Evolutionary conservation across 768 basidiomycete species (phyloP).

Genomic region (Trametes sanguinea): DNA sequence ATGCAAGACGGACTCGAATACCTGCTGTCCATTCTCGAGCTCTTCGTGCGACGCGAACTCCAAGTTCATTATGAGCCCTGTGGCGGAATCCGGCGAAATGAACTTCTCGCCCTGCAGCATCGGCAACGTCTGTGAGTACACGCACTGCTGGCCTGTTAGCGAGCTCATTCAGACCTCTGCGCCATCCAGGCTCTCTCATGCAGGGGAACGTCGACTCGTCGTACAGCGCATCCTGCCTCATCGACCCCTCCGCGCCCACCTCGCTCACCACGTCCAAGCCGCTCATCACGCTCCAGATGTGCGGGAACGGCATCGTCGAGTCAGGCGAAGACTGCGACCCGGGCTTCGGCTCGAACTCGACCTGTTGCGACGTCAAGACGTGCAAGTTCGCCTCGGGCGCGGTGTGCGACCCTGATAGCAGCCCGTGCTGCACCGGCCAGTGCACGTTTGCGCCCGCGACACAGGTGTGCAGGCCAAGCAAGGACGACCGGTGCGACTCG

Average conservation of each 20-base stretch:
- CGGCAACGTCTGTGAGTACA: constrained; percentile 77
- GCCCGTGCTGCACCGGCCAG: constrained; percentile 68
- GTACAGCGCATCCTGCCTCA: constrained; percentile 68
- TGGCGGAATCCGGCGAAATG: constrained; percentile 62
- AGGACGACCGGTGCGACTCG: constrained; percentile 67
- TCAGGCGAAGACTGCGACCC: constrained; percentile 88
- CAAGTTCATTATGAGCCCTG: constrained; percentile 83
- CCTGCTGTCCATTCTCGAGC: constrained; percentile 71
- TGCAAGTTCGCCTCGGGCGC: constrained; percentile 76
- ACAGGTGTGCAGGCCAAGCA: constrained; percentile 70
- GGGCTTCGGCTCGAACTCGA: constrained; percentile 54
- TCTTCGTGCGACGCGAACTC: constrained; percentile 63
- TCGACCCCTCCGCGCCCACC: constrained; percentile 49
- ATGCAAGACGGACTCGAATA: constrained; percentile 29
- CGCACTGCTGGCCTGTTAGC: not conserved
- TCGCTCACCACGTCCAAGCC: constrained; percentile 32
- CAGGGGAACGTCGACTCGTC: constrained; percentile 41
- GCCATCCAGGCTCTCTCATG: constrained; percentile 61
- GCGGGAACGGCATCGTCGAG: constrained; percentile 84
- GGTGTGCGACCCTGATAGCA: constrained; percentile 77
- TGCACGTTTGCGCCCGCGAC: constrained; percentile 71
- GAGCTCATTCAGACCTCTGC: not conserved
- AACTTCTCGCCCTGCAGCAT: constrained; percentile 77
- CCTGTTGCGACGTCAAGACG: constrained; percentile 73
- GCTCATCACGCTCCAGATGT: constrained; percentile 68